Percentiles rank a stretch among this genome's conserved stretches.
phyloP scores from a whole-genome alignment of 2,329 filamentous ascomycete species.

The Pseudogymnoascus sp. region DNA sequence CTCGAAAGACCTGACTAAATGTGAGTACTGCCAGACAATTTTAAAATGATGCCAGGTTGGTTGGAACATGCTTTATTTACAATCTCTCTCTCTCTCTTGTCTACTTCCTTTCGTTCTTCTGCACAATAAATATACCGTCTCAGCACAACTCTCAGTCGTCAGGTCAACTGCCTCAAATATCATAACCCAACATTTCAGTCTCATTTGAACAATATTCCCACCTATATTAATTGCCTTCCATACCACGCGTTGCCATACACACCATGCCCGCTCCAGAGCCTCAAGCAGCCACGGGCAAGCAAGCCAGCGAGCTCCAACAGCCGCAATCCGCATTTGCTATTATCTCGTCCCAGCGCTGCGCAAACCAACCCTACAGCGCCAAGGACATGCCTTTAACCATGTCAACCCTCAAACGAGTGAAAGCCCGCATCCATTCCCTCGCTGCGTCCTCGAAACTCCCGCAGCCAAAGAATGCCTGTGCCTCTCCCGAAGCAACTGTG shows the following conservation, averaged over 20 bases:
- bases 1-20: background rate
- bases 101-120: background rate
- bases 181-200: background rate
- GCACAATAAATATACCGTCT: background rate
- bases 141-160: background rate
- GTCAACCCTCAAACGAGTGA: background rate
- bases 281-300: background rate
- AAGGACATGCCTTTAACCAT: background rate
- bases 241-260: background rate
- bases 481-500: background rate
- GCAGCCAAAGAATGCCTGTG: background rate
- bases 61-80: background rate
- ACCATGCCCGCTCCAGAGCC: background rate
- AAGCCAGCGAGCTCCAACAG: background rate
- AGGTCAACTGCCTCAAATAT: background rate
- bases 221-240: background rate
- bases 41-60: background rate
- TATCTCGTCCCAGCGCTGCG: background rate
- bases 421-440: background rate
- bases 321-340: background rate
- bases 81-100: background rate
- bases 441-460: background rate
- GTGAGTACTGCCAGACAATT: background rate
- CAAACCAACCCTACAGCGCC: background rate
- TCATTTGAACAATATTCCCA: background rate